These are phyloP conservation scores for Arachnomyces sp. DNA, from an alignment of 2,329 filamentous ascomycete species.

Conservation along the genomic window DNA sequence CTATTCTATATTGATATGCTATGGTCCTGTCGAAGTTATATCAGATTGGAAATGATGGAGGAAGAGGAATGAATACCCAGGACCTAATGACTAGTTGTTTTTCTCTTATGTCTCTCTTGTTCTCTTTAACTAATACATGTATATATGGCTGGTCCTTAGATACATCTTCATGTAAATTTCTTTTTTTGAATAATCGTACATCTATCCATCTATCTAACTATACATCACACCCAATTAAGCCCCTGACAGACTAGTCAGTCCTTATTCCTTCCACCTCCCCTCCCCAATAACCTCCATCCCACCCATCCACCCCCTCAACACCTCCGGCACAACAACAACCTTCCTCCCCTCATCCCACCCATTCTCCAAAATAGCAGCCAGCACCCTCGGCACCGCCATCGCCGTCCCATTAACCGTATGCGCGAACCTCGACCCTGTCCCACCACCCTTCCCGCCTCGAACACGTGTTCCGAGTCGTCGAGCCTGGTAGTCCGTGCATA, in stretches of 20 bases:
- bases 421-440: slow-evolving; percentile 55
- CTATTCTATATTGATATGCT: too few relatives aligned
- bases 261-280: slow-evolving; percentile 1
- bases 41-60: too few relatives aligned
- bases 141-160: too few relatives aligned
- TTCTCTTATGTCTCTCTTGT: slow-evolving; percentile 1
- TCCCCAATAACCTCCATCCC: slow-evolving; percentile 56
- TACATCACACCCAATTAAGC: too few relatives aligned
- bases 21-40: too few relatives aligned
- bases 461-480: slow-evolving; percentile 70
- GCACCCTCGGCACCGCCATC: slow-evolving; percentile 76
- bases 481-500: slow-evolving; percentile 92
- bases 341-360: slow-evolving; percentile 67
- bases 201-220: too few relatives aligned
- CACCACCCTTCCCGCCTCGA: slow-evolving; percentile 37
- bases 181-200: too few relatives aligned
- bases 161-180: too few relatives aligned
- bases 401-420: slow-evolving; percentile 93
- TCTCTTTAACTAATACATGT: too few relatives aligned
- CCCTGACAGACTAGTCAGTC: too few relatives aligned
- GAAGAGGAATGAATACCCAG: too few relatives aligned
- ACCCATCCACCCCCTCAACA: slow-evolving; percentile 76
- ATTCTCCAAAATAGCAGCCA: slow-evolving; percentile 84
- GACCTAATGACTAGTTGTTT: background rate
- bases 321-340: slow-evolving; percentile 67